Base-by-base conservation (phyloP, 495 filamentous ascomycete genomes). In the Xanthoparmelia taractica region DNA sequence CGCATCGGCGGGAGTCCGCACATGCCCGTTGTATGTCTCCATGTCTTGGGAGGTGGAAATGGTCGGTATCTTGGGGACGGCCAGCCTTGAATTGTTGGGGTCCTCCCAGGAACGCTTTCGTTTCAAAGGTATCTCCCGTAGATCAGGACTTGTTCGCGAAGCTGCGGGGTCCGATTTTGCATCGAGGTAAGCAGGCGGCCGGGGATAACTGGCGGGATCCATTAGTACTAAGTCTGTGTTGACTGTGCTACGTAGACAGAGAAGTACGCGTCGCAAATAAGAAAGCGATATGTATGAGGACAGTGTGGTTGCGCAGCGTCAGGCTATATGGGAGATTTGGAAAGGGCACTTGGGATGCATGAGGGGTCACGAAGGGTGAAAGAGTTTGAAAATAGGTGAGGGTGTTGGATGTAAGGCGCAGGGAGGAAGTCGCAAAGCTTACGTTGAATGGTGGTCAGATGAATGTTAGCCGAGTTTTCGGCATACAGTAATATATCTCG, bases 21-120 rank as follows among this genome's bases (percentile, higher is more conserved):
- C 92, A 69, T 88, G 85, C 54, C 94, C 94, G 78, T 91, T 80
- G 74, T 97, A 98, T 23, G 94, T 98, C 76, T 98, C 94, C 94
- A 97, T 98, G 56, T 69, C 77, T 48, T 45, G 48, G 31, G 45
- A 36, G 23, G 29, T 43, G 45, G 43, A 36, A 33, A 40, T 36
- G 62, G 60, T 57, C 23, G 59, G 66, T 36, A 40, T 33, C 27
- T n/a, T 55, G 15, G 48, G 43, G n/a, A 34, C 45, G 45, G 64
- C 33, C 38, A 59, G 60, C 20, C 37, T 52, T 50, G 38, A 31
- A 33, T n/a, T 43, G 17, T 17, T n/a, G 20, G 37, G 25, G 6
- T 63, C 37, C 25, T 61, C 62, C 10, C 54, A 45, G 4, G 58
- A 55, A 23, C 41, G 55, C 38, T 23, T 57, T 4, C 18, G 58